Percentiles rank a stretch among this genome's conserved stretches.
These are phyloP conservation scores for Fusarium devonianum DNA, from an alignment of 2,329 filamentous ascomycete species.

Conservation along the genomic window DNA sequence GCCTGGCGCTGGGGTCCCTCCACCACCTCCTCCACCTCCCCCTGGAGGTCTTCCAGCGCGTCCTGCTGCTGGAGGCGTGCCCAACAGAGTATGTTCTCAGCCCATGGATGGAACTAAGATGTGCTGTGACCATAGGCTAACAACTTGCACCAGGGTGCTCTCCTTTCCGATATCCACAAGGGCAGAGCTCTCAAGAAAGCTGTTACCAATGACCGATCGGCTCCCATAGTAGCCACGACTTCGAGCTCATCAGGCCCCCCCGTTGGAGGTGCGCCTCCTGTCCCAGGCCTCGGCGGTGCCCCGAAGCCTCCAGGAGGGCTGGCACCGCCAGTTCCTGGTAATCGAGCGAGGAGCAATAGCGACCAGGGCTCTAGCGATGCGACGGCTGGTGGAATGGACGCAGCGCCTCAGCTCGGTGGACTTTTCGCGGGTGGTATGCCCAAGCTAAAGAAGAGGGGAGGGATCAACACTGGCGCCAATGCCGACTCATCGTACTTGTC, in stretches of 20 bases:
- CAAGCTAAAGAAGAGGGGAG: slow-evolving; percentile 87
- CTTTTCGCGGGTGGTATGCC: slow-evolving; percentile 95
- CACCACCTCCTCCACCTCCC: slow-evolving; percentile 67
- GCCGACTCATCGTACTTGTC: slow-evolving; percentile 76
- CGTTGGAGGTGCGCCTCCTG: slow-evolving; percentile 78
- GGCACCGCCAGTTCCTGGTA: slow-evolving; percentile 74
- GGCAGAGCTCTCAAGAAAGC: slow-evolving; percentile 82
- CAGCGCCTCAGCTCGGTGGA: slow-evolving; percentile 82
- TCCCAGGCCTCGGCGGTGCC: slow-evolving; percentile 65
- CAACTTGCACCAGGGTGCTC: slow-evolving; percentile 70
- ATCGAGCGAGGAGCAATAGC: slow-evolving; percentile 83
- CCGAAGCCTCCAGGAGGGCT: slow-evolving; percentile 67
- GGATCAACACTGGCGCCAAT: slow-evolving; percentile 71
- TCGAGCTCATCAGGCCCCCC: slow-evolving; percentile 60
- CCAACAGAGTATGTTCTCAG: slow-evolving; percentile 65
- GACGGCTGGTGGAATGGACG: slow-evolving; percentile 54
- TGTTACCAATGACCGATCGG: slow-evolving; percentile 91
- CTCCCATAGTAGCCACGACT: slow-evolving; percentile 65
- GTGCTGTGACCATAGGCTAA: slow-evolving; percentile 3
- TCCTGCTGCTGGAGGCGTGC: slow-evolving; percentile 56
- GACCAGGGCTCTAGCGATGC: slow-evolving; percentile 66
- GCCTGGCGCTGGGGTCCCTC: slow-evolving; percentile 67
- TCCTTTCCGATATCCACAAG: slow-evolving; percentile 87
- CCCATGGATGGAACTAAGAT: neutral
- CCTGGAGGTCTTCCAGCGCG: slow-evolving; percentile 63